A percentile compares a stretch with the other conserved stretches of the same genome.
Conservation (phyloP, 1,139 yeast species). For the Blastobotrys indianensis region DNA sequence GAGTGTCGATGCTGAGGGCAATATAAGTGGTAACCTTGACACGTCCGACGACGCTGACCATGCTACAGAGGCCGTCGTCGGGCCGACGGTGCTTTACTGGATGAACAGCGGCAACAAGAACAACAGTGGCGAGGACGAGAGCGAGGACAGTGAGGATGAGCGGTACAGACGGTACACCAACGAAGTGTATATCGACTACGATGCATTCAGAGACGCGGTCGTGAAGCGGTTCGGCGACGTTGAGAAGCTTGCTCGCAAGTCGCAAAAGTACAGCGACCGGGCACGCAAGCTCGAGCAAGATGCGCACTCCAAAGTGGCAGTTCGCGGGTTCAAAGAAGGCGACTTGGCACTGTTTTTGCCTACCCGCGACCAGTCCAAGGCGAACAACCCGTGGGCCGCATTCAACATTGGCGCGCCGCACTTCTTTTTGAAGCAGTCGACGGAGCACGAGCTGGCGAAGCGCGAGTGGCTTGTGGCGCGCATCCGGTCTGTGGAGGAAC, state of each 20-base stretch:
- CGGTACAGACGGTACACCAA: constrained; percentile 28
- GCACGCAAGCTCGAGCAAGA: constrained; percentile 34
- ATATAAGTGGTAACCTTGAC: neutral
- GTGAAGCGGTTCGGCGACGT: constrained; percentile 80
- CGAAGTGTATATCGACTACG: constrained; percentile 41
- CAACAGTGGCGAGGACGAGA: constrained; percentile 14
- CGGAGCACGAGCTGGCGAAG: constrained; percentile 31
- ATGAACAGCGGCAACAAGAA: constrained; percentile 22
- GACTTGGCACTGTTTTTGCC: constrained; percentile 83
- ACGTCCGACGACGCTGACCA: constrained; percentile 3
- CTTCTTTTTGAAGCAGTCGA: constrained; percentile 49
- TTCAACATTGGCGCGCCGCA: constrained; percentile 80
- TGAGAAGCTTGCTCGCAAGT: constrained; percentile 81
- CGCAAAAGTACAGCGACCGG: constrained; percentile 50
- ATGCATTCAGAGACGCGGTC: constrained; percentile 58
- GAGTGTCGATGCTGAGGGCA: neutral
- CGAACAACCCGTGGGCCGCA: constrained; percentile 73
- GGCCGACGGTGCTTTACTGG: constrained; percentile 29
- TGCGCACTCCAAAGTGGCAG: constrained; percentile 50
- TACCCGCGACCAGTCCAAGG: constrained; percentile 47
- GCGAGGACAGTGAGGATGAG: constrained; percentile 21
- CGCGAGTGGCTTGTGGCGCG: constrained; percentile 73
- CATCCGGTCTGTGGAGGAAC: constrained; percentile 46
- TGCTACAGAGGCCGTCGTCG: neutral
- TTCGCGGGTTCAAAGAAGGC: constrained; percentile 54